These are phyloP conservation scores for Lablab purpureus DNA, from an alignment of 306 rosid species.

Conservation along the genomic window DNA sequence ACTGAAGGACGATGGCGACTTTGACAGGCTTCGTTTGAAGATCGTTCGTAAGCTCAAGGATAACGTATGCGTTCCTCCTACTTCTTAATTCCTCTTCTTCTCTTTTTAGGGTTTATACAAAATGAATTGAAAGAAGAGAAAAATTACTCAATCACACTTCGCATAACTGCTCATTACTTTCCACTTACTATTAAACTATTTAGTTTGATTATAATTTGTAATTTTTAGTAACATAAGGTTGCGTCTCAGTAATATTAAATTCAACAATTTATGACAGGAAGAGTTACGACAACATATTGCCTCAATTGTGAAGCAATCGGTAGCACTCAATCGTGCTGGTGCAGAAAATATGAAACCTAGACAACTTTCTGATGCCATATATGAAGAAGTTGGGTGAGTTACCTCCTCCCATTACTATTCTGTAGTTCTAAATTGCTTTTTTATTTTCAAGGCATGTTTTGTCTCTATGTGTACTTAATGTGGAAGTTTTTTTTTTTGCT, in stretches of 20 bases:
- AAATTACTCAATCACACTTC: neutral
- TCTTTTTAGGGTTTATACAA: conserved; percentile 29
- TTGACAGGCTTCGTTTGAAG: conserved; percentile 85
- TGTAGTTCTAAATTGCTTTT: neutral
- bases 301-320: conserved; percentile 73
- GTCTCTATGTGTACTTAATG: neutral
- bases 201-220: neutral
- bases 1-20: conserved; percentile 96
- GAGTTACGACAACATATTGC: conserved; percentile 66
- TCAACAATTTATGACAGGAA: conserved; percentile 58
- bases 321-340: conserved; percentile 68
- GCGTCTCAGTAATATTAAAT: conserved; percentile 37
- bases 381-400: conserved; percentile 82
- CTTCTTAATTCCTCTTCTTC: neutral
- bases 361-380: conserved; percentile 86
- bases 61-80: conserved; percentile 52
- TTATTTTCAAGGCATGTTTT: neutral
- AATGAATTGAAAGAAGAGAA: neutral
- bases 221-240: neutral
- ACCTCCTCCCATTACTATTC: neutral
- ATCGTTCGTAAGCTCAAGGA: conserved; percentile 84
- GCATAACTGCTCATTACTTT: neutral
- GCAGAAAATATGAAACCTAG: conserved; percentile 93
- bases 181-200: neutral
- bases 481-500: conserved; percentile 11